Conservation (phyloP, 129 eudicot species). For the Tagetes erecta region DNA sequence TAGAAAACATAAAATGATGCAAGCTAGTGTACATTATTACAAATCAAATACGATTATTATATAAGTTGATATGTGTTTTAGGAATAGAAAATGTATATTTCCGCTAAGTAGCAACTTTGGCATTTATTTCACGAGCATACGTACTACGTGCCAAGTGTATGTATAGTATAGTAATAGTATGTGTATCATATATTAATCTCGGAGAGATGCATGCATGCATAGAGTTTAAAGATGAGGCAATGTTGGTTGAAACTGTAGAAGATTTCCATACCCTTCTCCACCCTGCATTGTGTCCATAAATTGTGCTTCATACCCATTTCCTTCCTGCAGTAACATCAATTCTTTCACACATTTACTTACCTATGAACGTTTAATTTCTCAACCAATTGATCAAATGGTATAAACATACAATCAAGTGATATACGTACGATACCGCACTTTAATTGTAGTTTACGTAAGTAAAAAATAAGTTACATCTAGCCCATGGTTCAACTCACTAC, state of each 20-base stretch:
- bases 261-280: conserved; percentile 67
- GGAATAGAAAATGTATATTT: conserved; percentile 9
- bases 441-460: conserved; percentile 9
- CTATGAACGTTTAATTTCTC: neutral
- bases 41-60: conserved; percentile 14
- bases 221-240: conserved; percentile 50
- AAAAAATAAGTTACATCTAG: neutral
- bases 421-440: neutral
- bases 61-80: conserved; percentile 10
- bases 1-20: neutral
- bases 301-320: conserved; percentile 65
- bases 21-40: conserved; percentile 12
- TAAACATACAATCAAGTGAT: neutral
- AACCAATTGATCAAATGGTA: conserved; percentile 6
- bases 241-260: conserved; percentile 54
- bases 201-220: neutral
- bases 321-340: conserved; percentile 44
- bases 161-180: neutral
- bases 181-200: neutral
- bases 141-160: neutral
- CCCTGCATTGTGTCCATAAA: conserved; percentile 56
- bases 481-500: neutral
- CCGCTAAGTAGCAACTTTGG: neutral
- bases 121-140: conserved; percentile 19
- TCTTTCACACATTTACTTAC: conserved; percentile 17